A percentile compares a stretch with the other conserved stretches of the same genome.
phyloP scores from a whole-genome alignment of 148 eudicot species.

The Heliamphora exappendiculata region DNA sequence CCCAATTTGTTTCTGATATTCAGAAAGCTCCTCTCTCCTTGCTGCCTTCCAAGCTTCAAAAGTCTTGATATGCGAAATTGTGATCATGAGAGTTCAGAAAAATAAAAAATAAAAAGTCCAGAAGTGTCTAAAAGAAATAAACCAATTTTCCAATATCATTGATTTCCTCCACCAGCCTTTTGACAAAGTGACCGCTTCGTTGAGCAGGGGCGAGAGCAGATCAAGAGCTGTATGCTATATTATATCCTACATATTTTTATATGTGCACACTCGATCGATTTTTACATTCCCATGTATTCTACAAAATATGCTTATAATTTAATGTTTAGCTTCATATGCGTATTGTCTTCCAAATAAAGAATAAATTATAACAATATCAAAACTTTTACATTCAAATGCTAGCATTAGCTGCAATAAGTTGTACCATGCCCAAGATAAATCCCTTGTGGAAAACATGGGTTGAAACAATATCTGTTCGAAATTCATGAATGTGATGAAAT shows the following conservation, averaged over 20 bases:
- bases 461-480: not conserved
- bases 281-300: too few species aligned
- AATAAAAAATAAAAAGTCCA: not conserved
- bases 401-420: not conserved
- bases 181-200: not conserved
- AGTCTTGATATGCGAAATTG: slow-evolving; percentile 28
- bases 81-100: not conserved
- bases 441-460: not conserved
- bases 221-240: too few species aligned
- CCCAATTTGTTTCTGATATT: slow-evolving; percentile 65
- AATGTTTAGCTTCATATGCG: not conserved
- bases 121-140: not conserved
- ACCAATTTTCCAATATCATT: not conserved
- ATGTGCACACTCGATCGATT: too few species aligned
- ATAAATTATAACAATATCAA: not conserved
- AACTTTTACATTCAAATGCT: not conserved
- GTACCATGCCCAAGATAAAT: not conserved
- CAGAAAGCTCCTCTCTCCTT: slow-evolving; percentile 81
- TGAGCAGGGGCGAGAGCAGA: not conserved
- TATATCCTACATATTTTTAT: too few species aligned
- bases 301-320: too few species aligned
- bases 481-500: not conserved
- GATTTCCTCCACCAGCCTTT: not conserved
- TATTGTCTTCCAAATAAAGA: too few species aligned
- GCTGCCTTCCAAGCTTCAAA: slow-evolving; percentile 86